A percentile compares a stretch with the other conserved stretches of the same genome.
Evolutionary conservation across 2,329 filamentous ascomycete species (phyloP).

Genomic region (Aspergillus versicolor): DNA sequence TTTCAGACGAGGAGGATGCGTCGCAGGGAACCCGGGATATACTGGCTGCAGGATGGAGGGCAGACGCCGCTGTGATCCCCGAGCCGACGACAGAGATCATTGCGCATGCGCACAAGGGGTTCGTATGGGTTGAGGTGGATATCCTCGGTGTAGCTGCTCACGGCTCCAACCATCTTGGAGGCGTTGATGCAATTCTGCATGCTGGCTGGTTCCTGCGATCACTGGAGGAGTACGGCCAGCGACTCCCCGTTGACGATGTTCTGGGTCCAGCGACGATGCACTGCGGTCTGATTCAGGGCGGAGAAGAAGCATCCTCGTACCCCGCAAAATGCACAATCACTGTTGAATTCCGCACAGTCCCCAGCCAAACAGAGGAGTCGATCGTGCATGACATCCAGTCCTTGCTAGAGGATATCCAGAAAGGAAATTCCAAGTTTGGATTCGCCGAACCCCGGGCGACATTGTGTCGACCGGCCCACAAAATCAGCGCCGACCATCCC

Average conservation of each 20-base stretch:
- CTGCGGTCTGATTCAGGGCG: constrained; percentile 50
- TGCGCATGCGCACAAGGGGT: constrained; percentile 52
- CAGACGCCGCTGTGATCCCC: constrained; percentile 52
- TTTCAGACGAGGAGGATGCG: constrained; percentile 54
- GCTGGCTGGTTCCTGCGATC: constrained; percentile 50
- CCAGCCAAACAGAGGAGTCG: constrained; percentile 41
- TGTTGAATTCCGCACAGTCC: constrained; percentile 51
- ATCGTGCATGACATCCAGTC: constrained; percentile 40
- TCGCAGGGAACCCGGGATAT: constrained; percentile 55
- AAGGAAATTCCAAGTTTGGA: constrained; percentile 39
- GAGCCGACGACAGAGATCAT: constrained; percentile 50
- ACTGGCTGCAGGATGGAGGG: constrained; percentile 52
- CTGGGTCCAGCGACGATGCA: constrained; percentile 47
- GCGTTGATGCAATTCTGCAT: constrained; percentile 52
- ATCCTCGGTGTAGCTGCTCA: constrained; percentile 37
- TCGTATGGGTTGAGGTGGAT: constrained; percentile 39
- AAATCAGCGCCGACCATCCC: constrained; percentile 42
- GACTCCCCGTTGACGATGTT: constrained; percentile 34
- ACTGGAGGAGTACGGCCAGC: constrained; percentile 44
- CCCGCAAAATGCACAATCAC: constrained; percentile 50
- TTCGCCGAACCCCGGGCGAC: constrained; percentile 41
- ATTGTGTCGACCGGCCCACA: constrained; percentile 46
- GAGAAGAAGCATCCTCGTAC: constrained; percentile 55
- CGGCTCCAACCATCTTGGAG: constrained; percentile 41
- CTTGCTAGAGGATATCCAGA: constrained; percentile 36